Conservation (phyloP, 2,329 filamentous ascomycete genomes). For the Diaporthe australafricana region DNA sequence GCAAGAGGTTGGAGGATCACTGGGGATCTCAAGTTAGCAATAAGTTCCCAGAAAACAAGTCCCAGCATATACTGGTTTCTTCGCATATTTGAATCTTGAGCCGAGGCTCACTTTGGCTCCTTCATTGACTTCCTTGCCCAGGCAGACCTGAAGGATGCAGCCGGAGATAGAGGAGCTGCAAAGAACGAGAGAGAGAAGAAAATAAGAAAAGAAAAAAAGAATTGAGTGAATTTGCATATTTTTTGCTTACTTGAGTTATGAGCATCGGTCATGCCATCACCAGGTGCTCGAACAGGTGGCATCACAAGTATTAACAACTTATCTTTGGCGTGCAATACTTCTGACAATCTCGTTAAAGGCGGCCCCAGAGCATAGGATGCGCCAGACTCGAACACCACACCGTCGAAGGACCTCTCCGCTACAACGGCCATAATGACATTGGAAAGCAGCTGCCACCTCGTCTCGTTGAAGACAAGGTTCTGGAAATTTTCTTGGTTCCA, state of each 20-base stretch:
- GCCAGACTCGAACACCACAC: slow-evolving; percentile 40
- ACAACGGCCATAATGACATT: slow-evolving; percentile 36
- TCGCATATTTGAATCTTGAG: background rate
- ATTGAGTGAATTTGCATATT: too few species aligned
- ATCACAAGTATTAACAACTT: slow-evolving; percentile 40
- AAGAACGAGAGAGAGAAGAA: background rate
- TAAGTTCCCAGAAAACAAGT: background rate
- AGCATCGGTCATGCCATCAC: slow-evolving; percentile 16
- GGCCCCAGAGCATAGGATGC: slow-evolving; percentile 38
- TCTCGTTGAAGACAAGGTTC: slow-evolving; percentile 40
- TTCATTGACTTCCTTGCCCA: too few species aligned
- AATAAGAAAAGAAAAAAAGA: background rate
- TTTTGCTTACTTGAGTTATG: slow-evolving; percentile 22
- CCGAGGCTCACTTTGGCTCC: background rate
- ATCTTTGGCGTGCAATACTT: slow-evolving; percentile 31
- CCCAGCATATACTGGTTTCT: background rate
- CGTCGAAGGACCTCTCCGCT: slow-evolving; percentile 37
- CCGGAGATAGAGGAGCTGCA: background rate
- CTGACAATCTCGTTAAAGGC: slow-evolving; percentile 35
- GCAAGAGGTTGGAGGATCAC: slow-evolving; percentile 36
- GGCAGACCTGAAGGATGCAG: background rate
- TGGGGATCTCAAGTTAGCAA: background rate
- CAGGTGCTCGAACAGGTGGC: slow-evolving; percentile 35
- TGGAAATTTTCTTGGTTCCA: slow-evolving; percentile 39
- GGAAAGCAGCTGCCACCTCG: slow-evolving; percentile 38